Evolutionary conservation across 257 asterid species (phyloP).

Genomic region (Solanum chilense): DNA sequence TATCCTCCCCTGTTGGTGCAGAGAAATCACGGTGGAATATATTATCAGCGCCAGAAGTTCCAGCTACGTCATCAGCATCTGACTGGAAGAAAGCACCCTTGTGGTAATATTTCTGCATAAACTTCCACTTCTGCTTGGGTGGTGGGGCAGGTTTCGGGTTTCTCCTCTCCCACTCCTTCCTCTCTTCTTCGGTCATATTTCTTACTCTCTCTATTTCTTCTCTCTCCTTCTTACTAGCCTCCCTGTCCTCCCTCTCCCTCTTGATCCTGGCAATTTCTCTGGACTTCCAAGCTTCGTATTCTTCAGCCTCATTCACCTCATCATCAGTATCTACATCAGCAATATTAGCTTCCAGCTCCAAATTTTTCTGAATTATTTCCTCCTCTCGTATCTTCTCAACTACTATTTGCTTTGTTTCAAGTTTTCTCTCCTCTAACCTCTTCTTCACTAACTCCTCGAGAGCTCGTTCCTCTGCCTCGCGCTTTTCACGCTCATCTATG

Average conservation of each 20-base stretch:
- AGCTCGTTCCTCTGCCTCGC: conserved; percentile 78
- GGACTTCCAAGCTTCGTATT: conserved; percentile 91
- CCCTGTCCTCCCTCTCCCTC: conserved; percentile 90
- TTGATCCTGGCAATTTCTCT: conserved; percentile 94
- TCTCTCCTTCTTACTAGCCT: conserved; percentile 68
- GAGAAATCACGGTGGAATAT: conserved; percentile 75
- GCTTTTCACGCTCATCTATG: conserved; percentile 82
- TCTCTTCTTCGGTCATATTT: conserved; percentile 94
- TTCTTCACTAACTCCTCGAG: conserved; percentile 60
- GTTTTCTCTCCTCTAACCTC: conserved; percentile 69
- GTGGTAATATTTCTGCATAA: conserved; percentile 96
- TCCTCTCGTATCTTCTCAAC: conserved; percentile 84
- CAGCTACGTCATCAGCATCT: conserved; percentile 53
- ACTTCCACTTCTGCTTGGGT: conserved; percentile 63
- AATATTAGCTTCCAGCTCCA: conserved; percentile 57
- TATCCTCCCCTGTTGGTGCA: conserved; percentile 91
- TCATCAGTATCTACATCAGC: conserved; percentile 94
- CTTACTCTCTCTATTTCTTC: conserved; percentile 91
- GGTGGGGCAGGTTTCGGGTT: conserved; percentile 49
- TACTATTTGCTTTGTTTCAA: conserved; percentile 68
- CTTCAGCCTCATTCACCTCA: conserved; percentile 85
- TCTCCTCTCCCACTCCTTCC: conserved; percentile 97
- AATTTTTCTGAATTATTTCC: conserved; percentile 65
- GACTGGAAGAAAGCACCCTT: conserved; percentile 94
- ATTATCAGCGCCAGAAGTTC: conserved; percentile 48